Evolutionary conservation across 2,329 filamentous ascomycete genomes (phyloP), one percentile per base, ranked within the genome.

Genomic region (Didymella glomerata): DNA sequence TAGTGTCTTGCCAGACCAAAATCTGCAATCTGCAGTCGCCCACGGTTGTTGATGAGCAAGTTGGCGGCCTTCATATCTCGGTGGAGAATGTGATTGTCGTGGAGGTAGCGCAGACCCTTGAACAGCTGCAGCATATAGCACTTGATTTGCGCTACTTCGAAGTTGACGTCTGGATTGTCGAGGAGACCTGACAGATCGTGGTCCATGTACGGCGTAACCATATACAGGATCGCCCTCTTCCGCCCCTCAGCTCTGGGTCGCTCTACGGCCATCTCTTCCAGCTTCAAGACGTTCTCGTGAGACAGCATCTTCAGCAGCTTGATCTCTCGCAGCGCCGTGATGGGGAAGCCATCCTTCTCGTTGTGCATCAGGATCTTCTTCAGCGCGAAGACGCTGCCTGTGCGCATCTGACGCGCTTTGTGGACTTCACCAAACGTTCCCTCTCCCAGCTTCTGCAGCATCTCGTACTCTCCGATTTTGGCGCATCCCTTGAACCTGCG

Each of bases 361-460:
- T 98, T 96, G 77, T 98, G 95, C 91, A 98, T 97, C 66, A 99
- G 87, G 67, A 99, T 99, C 84, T 98, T 98, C 82, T 99, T 99
- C 72, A 99, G 79, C 4, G 95, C 95, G 61, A 97, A 90, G 45
- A 94, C 78, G 24, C 86, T 84, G 53, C 91, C 90, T 1, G 88
- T 91, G 71, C 85, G 90, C 70, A 87, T 89, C 27, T 90, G 92
- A 62, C 86, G 86, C 61, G 93, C 95, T 73, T 94, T 95, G 78
- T 97, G 92, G 38, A 98, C 95, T 80, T 98, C 93, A 67, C 94
- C 94, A 80, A 98, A 98, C 22, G 94, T 98, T 61, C 94, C 94
- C 77, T 98, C 94, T 68, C 94, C 94, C 55, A 99, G 86, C 79
- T 96, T 96, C 51, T 88, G 88, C 67, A 90, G 80, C 36, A 95